These are phyloP conservation scores for Coemansia sp. DNA, from an alignment of 192 early-diverging fungal genomes.

Conservation along the genomic window DNA sequence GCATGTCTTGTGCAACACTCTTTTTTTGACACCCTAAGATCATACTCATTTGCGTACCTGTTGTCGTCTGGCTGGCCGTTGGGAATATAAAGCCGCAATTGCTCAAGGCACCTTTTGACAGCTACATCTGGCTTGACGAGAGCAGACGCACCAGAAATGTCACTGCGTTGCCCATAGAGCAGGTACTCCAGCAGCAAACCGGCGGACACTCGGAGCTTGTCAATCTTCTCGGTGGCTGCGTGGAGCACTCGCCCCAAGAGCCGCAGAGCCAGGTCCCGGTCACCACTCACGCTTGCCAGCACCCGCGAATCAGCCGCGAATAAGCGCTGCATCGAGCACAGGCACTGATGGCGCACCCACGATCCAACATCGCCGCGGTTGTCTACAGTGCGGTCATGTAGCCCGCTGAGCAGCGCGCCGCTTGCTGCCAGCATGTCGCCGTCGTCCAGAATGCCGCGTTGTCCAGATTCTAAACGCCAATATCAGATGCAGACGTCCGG, in stretches of 20 bases:
- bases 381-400: slow-evolving; percentile 87
- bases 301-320: slow-evolving; percentile 35
- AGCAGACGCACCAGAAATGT: not conserved
- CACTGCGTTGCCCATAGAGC: slow-evolving; percentile 17
- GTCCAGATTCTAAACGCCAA: slow-evolving; percentile 1
- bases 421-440: slow-evolving; percentile 30
- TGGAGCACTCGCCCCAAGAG: slow-evolving; percentile 59
- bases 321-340: slow-evolving; percentile 57
- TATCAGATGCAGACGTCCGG: not conserved
- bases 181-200: slow-evolving; percentile 62
- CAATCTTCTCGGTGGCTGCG: slow-evolving; percentile 92
- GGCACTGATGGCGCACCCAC: slow-evolving; percentile 83
- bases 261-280: slow-evolving; percentile 44
- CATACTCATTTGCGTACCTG: not conserved
- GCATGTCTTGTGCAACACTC: not conserved
- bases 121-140: not conserved
- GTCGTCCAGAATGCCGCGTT: not conserved
- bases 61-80: not conserved
- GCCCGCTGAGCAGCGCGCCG: slow-evolving; percentile 61
- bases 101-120: slow-evolving; percentile 7
- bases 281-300: not conserved
- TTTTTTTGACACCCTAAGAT: too few relatives aligned
- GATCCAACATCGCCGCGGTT: slow-evolving; percentile 96
- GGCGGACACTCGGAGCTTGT: slow-evolving; percentile 76
- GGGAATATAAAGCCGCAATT: slow-evolving; percentile 15